Base-by-base conservation (phyloP, 2,329 filamentous ascomycete genomes). In the Neoscytalidium dimidiatum region DNA sequence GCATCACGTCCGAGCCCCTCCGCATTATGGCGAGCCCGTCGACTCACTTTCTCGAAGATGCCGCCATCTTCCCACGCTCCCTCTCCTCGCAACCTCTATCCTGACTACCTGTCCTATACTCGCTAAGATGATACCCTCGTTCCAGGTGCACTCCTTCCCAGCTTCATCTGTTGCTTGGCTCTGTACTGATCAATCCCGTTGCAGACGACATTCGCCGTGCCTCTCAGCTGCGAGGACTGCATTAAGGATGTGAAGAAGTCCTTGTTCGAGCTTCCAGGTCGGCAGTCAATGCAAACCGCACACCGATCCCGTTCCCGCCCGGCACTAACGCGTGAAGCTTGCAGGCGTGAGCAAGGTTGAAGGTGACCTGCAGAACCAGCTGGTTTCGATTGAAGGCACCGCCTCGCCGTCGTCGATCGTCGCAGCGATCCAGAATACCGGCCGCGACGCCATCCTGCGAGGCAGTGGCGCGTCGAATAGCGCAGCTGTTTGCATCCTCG, bases 401-500 rank as follows among this genome's bases (percentile, higher is more conserved):
- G 92, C 92, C 70, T 88, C 95, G 21, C 95, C 95, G 17, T 97
- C 94, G 62, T 86, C 90, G 51, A 96, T 98, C 69, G 93, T 97
- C 31, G 84, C 89, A 68, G 91, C 94, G 7, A 96, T 98, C 68
- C 91, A 97, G 81, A 84, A 85, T 49, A 97, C 94, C 9, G 95
- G 95, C 61, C 88, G 93, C 73, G 94, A 98, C 85, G 94, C 94
- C 51, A 97, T 99, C 73, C 81, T 99, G 65, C 90, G 95, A 70
- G 95, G 95, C 64, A 94, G 91, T 66, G 95, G 95, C 68, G 86
- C 85, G 71, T 90, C 92, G 74, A 90, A 97, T 79, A 92, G 92
- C 75, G 92, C 93, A 31, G 92, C 94, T 49, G 95, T 99, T 48
- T 97, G 94, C 79, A 98, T 99, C 73, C 87, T 99, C 67, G 95